Evolutionary conservation across 495 filamentous ascomycete genomes (phyloP).

Genomic region (Trichoderma gamsii): DNA sequence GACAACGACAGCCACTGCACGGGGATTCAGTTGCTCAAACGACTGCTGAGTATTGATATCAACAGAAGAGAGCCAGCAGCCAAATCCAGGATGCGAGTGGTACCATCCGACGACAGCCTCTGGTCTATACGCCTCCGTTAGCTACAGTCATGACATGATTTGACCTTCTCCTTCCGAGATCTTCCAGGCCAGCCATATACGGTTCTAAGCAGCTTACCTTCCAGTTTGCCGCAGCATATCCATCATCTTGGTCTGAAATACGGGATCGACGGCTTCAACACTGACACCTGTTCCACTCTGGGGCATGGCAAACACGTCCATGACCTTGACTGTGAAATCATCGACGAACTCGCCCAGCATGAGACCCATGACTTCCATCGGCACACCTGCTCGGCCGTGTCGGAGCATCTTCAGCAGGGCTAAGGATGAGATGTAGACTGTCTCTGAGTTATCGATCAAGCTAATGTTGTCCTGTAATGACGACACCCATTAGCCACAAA

Average conservation of each 20-base stretch:
- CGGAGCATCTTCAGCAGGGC: conserved; percentile 97
- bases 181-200: neutral
- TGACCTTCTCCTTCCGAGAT: neutral
- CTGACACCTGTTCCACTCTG: conserved; percentile 97
- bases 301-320: conserved; percentile 99
- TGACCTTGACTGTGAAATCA: conserved; percentile 95
- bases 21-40: conserved; percentile 93
- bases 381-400: conserved; percentile 93
- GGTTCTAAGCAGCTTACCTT: conserved; percentile 51
- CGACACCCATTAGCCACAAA: neutral
- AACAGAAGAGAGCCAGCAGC: conserved; percentile 97
- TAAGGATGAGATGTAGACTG: conserved; percentile 96
- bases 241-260: conserved; percentile 99
- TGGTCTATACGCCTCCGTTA: conserved; percentile 49
- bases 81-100: conserved; percentile 97
- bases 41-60: conserved; percentile 99
- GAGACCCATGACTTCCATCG: conserved; percentile 99
- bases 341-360: conserved; percentile 99
- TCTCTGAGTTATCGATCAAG: conserved; percentile 97
- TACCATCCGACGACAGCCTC: conserved; percentile 99
- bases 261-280: conserved; percentile 95
- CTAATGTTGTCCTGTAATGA: conserved; percentile 66
- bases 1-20: conserved; percentile 94
- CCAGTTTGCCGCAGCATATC: conserved; percentile 97
- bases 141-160: neutral